Evolutionary conservation across 176 grass and related monocot species (phyloP).

Genomic region (Tillandsia leiboldiana): DNA sequence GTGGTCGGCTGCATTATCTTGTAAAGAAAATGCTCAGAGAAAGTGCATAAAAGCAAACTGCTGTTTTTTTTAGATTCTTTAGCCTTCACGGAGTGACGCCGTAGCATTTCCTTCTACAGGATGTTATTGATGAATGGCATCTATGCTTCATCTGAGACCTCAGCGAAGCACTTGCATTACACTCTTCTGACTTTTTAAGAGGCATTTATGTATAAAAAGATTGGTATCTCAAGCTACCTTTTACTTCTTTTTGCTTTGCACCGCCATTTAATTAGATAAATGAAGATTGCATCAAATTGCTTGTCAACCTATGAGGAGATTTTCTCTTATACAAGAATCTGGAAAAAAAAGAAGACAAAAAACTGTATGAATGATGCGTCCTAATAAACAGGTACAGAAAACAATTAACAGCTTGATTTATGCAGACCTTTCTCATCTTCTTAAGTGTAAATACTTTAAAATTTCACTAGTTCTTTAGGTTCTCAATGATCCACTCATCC

Average conservation of each 20-base stretch:
- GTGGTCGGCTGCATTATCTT: not conserved
- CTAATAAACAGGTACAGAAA: no score
- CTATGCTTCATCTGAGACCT: not conserved
- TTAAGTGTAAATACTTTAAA: no score
- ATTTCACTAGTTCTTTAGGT: no score
- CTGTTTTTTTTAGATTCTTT: not conserved
- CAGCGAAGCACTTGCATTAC: not conserved
- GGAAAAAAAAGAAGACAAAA: no score
- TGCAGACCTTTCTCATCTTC: no score
- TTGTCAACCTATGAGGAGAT: no score
- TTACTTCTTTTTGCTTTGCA: no score
- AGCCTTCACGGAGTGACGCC: not conserved
- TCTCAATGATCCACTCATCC: no score
- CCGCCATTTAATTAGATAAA: not conserved
- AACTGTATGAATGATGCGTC: no score
- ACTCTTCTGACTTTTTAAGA: not conserved
- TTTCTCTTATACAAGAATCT: no score
- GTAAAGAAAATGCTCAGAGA: not conserved
- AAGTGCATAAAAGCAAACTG: not conserved
- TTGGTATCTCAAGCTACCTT: not conserved
- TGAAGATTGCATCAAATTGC: not conserved
- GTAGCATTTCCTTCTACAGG: not conserved
- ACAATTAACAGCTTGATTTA: no score
- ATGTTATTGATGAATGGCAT: not conserved
- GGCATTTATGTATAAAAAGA: not conserved